Percentiles rank a stretch among this genome's conserved stretches.
phyloP scores from a whole-genome alignment of 108 stramenopile species.

The Mayamaea pseudoterrestris region DNA sequence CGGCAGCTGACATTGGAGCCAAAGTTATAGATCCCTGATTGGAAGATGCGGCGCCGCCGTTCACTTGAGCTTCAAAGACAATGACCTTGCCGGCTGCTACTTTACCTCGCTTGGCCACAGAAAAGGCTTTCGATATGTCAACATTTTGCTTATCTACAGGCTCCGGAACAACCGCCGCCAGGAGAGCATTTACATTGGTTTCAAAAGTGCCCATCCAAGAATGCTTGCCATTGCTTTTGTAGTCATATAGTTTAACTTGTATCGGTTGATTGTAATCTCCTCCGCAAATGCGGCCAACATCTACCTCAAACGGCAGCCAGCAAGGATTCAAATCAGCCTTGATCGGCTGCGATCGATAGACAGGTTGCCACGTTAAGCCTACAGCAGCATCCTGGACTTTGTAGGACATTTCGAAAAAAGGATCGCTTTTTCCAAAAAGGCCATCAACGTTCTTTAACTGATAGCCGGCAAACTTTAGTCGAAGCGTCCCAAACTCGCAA shows the following conservation, averaged over 20 bases:
- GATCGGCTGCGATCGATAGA: constrained; percentile 34
- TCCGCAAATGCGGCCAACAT: constrained; percentile 40
- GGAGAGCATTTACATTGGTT: constrained; percentile 37
- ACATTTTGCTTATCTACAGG: too few species aligned
- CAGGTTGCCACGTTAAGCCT: constrained; percentile 42
- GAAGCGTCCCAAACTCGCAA: constrained; percentile 5
- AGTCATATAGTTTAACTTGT: constrained; percentile 47
- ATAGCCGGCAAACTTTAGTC: constrained; percentile 23
- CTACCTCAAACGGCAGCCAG: constrained; percentile 37
- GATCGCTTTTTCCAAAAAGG: constrained; percentile 60
- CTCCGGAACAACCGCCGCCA: constrained; percentile 2
- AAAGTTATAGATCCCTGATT: background rate
- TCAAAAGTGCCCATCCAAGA: constrained; percentile 53
- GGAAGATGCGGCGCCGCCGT: too few species aligned
- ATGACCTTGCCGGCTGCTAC: too few species aligned
- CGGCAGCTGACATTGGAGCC: background rate
- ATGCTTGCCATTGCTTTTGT: constrained; percentile 58
- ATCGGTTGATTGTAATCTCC: constrained; percentile 36
- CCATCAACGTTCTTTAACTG: constrained; percentile 76
- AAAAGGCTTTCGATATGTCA: constrained; percentile 9
- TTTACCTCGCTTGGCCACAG: background rate
- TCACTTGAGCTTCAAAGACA: constrained; percentile 5
- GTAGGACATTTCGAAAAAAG: constrained; percentile 48
- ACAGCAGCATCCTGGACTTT: constrained; percentile 30
- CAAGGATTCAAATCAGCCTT: constrained; percentile 55